A percentile compares a stretch with the other conserved stretches of the same genome.
These are phyloP conservation scores for Fusarium transvaalense DNA, from an alignment of 2,329 filamentous ascomycete genomes.

Conservation along the genomic window DNA sequence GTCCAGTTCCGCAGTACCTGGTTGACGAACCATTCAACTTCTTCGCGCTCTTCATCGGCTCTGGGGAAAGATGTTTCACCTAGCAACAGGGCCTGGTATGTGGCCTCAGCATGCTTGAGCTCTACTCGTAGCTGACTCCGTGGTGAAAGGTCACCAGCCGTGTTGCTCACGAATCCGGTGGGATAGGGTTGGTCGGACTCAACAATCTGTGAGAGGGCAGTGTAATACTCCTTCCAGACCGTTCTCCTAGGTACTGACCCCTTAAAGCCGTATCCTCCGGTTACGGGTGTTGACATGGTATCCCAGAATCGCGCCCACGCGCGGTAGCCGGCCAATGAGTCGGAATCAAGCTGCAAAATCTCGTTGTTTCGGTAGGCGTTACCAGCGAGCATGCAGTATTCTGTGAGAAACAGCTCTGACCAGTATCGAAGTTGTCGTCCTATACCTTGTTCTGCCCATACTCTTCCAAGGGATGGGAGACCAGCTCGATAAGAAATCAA, in stretches of 20 bases:
- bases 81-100: constrained; percentile 84
- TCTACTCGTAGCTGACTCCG: constrained; percentile 78
- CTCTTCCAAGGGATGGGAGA: constrained; percentile 70
- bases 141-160: constrained; percentile 63
- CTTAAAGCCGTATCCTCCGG: constrained; percentile 69
- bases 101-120: constrained; percentile 80
- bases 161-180: constrained; percentile 58
- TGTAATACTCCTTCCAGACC: constrained; percentile 90
- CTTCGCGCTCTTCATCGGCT: constrained; percentile 80
- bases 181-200: constrained; percentile 73
- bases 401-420: constrained; percentile 82
- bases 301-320: constrained; percentile 80
- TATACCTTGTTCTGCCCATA: constrained; percentile 64
- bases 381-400: constrained; percentile 78
- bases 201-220: constrained; percentile 80
- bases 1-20: constrained; percentile 88
- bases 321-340: constrained; percentile 69
- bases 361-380: constrained; percentile 67
- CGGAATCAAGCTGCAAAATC: constrained; percentile 63
- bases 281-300: constrained; percentile 59
- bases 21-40: constrained; percentile 85
- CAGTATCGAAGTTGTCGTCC: constrained; percentile 79
- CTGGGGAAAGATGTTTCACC: constrained; percentile 85
- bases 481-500: constrained; percentile 75
- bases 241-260: constrained; percentile 71